phyloP scores from a whole-genome alignment of 768 basidiomycete genomes.

The Hypholoma sublateritium region DNA sequence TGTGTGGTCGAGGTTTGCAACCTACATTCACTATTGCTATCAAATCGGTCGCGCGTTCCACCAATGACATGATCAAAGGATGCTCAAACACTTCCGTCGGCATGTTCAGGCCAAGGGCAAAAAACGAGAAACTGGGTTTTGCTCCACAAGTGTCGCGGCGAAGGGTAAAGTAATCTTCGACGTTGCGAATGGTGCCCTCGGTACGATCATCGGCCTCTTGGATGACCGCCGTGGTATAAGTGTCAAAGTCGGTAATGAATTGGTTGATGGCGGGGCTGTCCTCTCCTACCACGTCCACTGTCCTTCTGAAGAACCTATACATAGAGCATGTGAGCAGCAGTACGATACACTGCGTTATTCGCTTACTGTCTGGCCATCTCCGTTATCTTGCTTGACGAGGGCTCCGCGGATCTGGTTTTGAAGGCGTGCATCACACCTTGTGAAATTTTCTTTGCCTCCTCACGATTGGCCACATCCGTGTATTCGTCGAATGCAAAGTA shows the following conservation, averaged over 20 bases:
- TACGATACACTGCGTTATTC: not conserved
- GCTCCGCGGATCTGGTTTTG: slow-evolving; percentile 3
- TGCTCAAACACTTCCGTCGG: slow-evolving; percentile 41
- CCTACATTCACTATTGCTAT: slow-evolving; percentile 35
- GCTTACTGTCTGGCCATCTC: slow-evolving; percentile 43
- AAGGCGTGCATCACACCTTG: slow-evolving; percentile 41
- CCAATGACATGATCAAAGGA: slow-evolving; percentile 31
- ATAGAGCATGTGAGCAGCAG: slow-evolving; percentile 23
- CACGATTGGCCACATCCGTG: slow-evolving; percentile 37
- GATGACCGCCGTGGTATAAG: slow-evolving; percentile 32
- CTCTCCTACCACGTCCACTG: slow-evolving; percentile 13
- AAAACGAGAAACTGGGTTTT: slow-evolving; percentile 39
- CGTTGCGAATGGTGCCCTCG: slow-evolving; percentile 29
- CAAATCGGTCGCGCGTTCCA: slow-evolving; percentile 30
- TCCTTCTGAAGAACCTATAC: slow-evolving; percentile 22
- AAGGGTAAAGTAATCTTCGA: slow-evolving; percentile 42
- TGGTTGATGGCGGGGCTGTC: slow-evolving; percentile 14
- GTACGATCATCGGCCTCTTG: slow-evolving; percentile 43
- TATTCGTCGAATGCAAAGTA: slow-evolving; percentile 52
- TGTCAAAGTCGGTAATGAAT: slow-evolving; percentile 25
- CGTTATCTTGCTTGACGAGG: slow-evolving; percentile 27
- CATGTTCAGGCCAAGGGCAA: slow-evolving; percentile 37
- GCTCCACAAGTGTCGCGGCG: slow-evolving; percentile 43
- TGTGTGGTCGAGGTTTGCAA: not conserved
- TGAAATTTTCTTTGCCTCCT: slow-evolving; percentile 29